Base-by-base conservation (phyloP, 441 rosid genomes). In the Adansonia gregorii region DNA sequence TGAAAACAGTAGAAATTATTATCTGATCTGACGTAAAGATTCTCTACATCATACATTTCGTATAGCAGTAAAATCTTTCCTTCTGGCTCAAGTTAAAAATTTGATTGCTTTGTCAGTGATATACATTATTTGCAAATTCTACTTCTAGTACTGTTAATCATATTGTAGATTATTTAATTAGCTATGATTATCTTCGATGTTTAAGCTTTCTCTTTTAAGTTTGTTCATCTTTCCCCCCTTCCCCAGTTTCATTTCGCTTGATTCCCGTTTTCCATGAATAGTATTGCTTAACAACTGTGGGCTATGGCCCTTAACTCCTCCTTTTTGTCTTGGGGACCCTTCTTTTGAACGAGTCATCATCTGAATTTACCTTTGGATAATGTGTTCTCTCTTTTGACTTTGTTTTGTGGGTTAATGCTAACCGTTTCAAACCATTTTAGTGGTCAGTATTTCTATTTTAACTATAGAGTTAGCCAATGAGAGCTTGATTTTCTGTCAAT, bases 21-120 rank as follows among this genome's bases (percentile, higher is more conserved):
- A 70, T 35, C 72, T 20, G 20, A n/a, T 69, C 87, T 84, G 86
- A 76, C 86, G 67, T 79, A 78, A 15, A 39, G 58, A 54, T n/a
- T 43, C 61, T 22, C n/a, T 45, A 54, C 54, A 10, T 68, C 39
- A 17, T 70, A 15, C 20, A 35, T 64, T 64, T 35, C 39, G 20
- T 31, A 12, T 64, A 35, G 11, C 67, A 31, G 45, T 6, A 69
- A 11, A 43, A 48, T 24, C 35, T 19, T 46, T 45, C 58, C 7
- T 22, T 73, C 60, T 73, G 20, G 60, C 43, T 31, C 74, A 71
- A 71, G 7, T 8, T 39, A 8, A 41, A 15, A 15, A 31, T 41
- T 66, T 9, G 35, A 20, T 59, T 9, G 64, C 64, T 20, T 59
- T 24, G n/a, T 22, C 39, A 9, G 14, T 59, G 35, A 20, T 0